Evolutionary conservation across 192 early-diverging fungal genomes (phyloP).

Genomic region (Phycomyces nitens): DNA sequence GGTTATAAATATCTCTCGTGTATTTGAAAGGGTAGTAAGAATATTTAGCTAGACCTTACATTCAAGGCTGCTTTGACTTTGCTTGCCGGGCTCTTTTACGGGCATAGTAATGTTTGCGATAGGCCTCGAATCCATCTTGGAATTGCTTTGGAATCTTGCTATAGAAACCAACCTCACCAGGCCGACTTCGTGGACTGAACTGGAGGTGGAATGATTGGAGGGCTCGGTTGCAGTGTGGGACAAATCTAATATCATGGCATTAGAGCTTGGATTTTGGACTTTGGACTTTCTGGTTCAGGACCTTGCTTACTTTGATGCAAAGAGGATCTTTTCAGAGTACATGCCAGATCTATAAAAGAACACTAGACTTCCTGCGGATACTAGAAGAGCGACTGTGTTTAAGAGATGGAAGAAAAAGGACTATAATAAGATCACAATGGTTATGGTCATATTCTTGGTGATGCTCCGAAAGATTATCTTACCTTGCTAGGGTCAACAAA

Average conservation of each 20-base stretch:
- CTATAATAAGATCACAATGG: not conserved
- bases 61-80: conserved; percentile 13
- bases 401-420: conserved; percentile 22
- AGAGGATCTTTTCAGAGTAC: conserved; percentile 54
- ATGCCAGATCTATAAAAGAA: conserved; percentile 54
- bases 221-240: conserved; percentile 56
- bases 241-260: conserved; percentile 39
- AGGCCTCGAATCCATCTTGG: conserved; percentile 50
- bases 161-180: conserved; percentile 46
- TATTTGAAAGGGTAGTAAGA: no score
- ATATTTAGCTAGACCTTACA: not conserved
- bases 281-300: no score
- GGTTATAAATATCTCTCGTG: no score
- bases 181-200: conserved; percentile 43
- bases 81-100: conserved; percentile 42
- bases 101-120: conserved; percentile 45
- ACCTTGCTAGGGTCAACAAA: conserved; percentile 51
- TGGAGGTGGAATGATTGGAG: conserved; percentile 54
- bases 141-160: conserved; percentile 50
- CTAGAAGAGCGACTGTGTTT: conserved; percentile 36
- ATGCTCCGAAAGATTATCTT: not conserved
- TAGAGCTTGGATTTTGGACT: conserved; percentile 1
- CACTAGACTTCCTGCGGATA: conserved; percentile 39
- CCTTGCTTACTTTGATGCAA: conserved; percentile 52
- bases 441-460: no score